These are phyloP conservation scores for Bipolaris oryzae DNA, from an alignment of 2,329 filamentous ascomycete genomes.

Conservation along the genomic window DNA sequence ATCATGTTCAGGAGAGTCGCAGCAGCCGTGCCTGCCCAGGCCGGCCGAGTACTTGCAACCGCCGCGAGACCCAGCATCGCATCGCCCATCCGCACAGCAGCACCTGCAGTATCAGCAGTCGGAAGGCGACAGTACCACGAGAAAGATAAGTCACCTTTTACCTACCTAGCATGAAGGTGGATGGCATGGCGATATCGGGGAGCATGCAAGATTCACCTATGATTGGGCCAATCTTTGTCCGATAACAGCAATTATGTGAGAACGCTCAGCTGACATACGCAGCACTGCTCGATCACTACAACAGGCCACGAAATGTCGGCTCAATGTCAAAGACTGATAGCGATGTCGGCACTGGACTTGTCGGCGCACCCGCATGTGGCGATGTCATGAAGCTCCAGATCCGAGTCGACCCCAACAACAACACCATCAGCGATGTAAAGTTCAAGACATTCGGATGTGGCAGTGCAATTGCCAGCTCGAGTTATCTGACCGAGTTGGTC, in stretches of 20 bases:
- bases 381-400: slow-evolving; percentile 96
- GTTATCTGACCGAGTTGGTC: slow-evolving; percentile 93
- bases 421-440: slow-evolving; percentile 91
- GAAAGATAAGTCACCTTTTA: slow-evolving; percentile 61
- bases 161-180: slow-evolving; percentile 1
- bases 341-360: slow-evolving; percentile 89
- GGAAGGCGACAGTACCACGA: slow-evolving; percentile 65
- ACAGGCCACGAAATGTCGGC: slow-evolving; percentile 77
- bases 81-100: slow-evolving; percentile 53
- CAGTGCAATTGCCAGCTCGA: slow-evolving; percentile 90
- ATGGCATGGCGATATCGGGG: slow-evolving; percentile 20
- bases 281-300: slow-evolving; percentile 78
- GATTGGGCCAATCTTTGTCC: background rate
- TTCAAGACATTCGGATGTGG: slow-evolving; percentile 99
- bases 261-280: slow-evolving; percentile 49
- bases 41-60: slow-evolving; percentile 57
- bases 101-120: slow-evolving; percentile 49
- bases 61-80: slow-evolving; percentile 57
- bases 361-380: slow-evolving; percentile 87
- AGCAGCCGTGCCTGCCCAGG: slow-evolving; percentile 59
- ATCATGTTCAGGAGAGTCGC: slow-evolving; percentile 64
- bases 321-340: slow-evolving; percentile 78
- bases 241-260: slow-evolving; percentile 4
- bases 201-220: slow-evolving; percentile 10
- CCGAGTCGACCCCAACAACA: slow-evolving; percentile 83